Percentiles rank a stretch among this genome's conserved stretches.
These are phyloP conservation scores for Pseudogymnoascus sp. DNA, from an alignment of 2,329 filamentous ascomycete genomes.

Conservation along the genomic window DNA sequence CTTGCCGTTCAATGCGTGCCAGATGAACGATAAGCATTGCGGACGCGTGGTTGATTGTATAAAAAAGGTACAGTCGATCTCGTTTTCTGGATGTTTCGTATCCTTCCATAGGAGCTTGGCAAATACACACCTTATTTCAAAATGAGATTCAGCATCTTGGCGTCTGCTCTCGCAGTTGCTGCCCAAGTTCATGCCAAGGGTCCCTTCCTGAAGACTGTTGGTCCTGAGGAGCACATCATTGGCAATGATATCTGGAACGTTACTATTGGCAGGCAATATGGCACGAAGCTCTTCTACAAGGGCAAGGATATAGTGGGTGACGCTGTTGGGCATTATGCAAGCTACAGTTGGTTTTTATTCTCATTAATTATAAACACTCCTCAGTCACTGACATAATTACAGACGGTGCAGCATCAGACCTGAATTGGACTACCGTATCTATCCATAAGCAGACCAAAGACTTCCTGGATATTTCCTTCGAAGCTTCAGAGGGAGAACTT, in stretches of 20 bases:
- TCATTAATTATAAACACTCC: slow-evolving; percentile 9
- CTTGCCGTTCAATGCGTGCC: neutral
- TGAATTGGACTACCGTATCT: slow-evolving; percentile 39
- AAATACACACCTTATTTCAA: slow-evolving; percentile 1
- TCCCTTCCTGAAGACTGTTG: neutral
- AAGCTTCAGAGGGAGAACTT: slow-evolving; percentile 38
- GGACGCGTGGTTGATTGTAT: neutral
- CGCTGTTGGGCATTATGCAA: slow-evolving; percentile 6
- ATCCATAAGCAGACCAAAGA: slow-evolving; percentile 33
- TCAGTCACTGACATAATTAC: neutral
- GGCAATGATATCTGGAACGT: slow-evolving; percentile 20
- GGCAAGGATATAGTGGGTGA: slow-evolving; percentile 15
- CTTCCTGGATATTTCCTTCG: slow-evolving; percentile 42
- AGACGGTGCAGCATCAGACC: slow-evolving; percentile 40
- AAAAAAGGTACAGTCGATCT: neutral
- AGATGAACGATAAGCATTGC: neutral
- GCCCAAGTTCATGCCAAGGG: neutral
- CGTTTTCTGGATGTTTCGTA: neutral
- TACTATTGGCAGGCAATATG: slow-evolving; percentile 16
- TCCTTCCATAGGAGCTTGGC: slow-evolving; percentile 2
- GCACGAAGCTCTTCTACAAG: slow-evolving; percentile 18
- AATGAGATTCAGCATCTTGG: slow-evolving; percentile 2
- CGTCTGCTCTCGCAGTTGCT: neutral
- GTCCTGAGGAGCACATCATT: slow-evolving; percentile 12
- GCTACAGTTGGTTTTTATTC: neutral